These are phyloP conservation scores for Ettlia oleoabundans DNA, from an alignment of 139 green algal genomes.

Conservation along the genomic window DNA sequence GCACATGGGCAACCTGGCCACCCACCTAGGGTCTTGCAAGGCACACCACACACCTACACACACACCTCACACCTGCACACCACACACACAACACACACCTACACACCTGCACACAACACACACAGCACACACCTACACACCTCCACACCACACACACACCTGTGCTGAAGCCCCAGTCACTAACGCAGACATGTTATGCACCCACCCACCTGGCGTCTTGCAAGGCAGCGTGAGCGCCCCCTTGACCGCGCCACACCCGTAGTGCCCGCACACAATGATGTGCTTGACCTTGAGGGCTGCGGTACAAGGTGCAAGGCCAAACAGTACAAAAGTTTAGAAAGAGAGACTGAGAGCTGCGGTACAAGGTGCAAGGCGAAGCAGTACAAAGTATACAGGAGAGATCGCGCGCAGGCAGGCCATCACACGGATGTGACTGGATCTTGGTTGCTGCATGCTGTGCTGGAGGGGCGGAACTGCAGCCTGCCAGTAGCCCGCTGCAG, in stretches of 20 bases:
- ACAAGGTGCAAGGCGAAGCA: conserved; percentile 3
- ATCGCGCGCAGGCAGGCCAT: too few species aligned
- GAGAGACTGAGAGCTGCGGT: not conserved
- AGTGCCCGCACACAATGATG: conserved; percentile 86
- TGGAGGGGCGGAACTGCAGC: too few species aligned
- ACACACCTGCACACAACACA: too few species aligned
- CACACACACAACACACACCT: too few species aligned
- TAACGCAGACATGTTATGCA: not conserved
- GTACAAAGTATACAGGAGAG: not conserved
- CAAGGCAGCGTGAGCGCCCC: conserved; percentile 66
- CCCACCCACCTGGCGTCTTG: conserved; percentile 44
- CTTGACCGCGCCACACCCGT: conserved; percentile 79
- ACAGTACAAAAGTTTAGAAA: not conserved
- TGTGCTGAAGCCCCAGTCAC: not conserved
- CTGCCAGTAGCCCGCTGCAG: too few species aligned
- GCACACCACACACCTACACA: too few species aligned
- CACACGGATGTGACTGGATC: too few species aligned
- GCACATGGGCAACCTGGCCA: too few species aligned
- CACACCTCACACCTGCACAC: too few species aligned
- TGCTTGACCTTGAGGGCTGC: conserved; percentile 77
- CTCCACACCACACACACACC: too few species aligned
- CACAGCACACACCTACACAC: not conserved
- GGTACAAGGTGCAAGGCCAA: not conserved
- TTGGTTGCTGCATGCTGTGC: too few species aligned
- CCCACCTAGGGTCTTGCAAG: too few species aligned